Base-by-base conservation (phyloP, 768 basidiomycete species). In the Pulveroboletus sp. region DNA sequence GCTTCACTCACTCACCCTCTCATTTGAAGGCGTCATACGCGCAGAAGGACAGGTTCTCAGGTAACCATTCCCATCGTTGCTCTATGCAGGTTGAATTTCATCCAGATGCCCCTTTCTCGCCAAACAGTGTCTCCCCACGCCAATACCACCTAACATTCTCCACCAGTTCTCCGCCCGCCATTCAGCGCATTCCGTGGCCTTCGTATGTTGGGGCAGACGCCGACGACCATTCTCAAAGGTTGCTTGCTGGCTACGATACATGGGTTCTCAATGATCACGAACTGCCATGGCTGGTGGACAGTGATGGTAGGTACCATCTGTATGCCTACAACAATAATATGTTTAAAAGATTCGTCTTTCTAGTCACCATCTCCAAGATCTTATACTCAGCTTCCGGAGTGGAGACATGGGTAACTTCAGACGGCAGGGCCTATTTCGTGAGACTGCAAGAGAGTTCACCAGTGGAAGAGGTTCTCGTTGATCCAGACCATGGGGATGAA, bases 121-220 rank as follows among this genome's bases (percentile, higher is more conserved):
- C 24, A 32, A 47, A 60, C 31, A 92, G 90, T 51, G 80, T 90
- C 20, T 91, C 89, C 6, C 87, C 87, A 20, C 78, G 90, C 44
- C 81, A 74, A 59, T 69, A 81, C 42, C 76, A 82, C 65, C 73
- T 93, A 23, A 50, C 85, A 34, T 91, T 91, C 62, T 85, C 90
- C 3, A 91, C 89, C 1, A 73, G 70, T 55, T 78, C 73, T 47
- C 90, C 91, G 2, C 79, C 87, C 2, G 81, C 89, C 4, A 73
- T 93, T 23, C 90, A 93, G 58, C 80, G 85, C 20, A 87, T 93
- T 58, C 89, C 90, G 2, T 93, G 91, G 90, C 90, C 91, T 8
- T 64, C 69, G 31, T 72, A 76, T 31, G 71, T 70, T 19, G 72
- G 73, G 8, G 62, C 63, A 27, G 71, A 77, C 24, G 68, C 66